These are phyloP conservation scores for Teratosphaeria nubilosa DNA, from an alignment of 2,329 filamentous ascomycete genomes.

Conservation along the genomic window DNA sequence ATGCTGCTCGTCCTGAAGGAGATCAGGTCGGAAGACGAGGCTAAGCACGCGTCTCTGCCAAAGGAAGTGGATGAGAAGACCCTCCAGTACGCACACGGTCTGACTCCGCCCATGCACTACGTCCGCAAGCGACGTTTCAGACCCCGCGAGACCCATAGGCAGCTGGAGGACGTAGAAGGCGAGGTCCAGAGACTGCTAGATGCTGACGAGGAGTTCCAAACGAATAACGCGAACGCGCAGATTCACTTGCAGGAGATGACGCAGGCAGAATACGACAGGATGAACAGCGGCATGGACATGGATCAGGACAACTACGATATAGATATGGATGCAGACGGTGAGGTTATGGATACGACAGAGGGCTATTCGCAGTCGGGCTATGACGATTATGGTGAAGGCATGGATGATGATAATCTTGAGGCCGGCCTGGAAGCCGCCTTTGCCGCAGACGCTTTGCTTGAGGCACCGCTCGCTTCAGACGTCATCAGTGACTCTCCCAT, in stretches of 20 bases:
- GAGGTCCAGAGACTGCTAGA: slow-evolving; percentile 64
- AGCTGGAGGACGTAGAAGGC: slow-evolving; percentile 75
- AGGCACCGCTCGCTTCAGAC: slow-evolving; percentile 14
- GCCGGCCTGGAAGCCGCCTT: slow-evolving; percentile 28
- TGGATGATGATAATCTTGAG: slow-evolving; percentile 21
- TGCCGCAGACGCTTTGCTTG: slow-evolving; percentile 21
- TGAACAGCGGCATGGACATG: slow-evolving; percentile 2
- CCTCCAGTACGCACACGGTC: slow-evolving; percentile 70
- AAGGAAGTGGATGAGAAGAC: slow-evolving; percentile 57
- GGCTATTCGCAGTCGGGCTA: slow-evolving; percentile 24
- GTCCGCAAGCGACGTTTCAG: slow-evolving; percentile 73
- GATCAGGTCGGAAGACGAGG: slow-evolving; percentile 48
- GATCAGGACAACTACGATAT: slow-evolving; percentile 34
- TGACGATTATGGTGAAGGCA: slow-evolving; percentile 31
- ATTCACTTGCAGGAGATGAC: slow-evolving; percentile 45
- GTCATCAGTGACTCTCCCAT: slow-evolving; percentile 17
- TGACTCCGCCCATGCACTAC: slow-evolving; percentile 82
- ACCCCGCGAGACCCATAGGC: slow-evolving; percentile 69
- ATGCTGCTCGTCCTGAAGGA: slow-evolving; percentile 71
- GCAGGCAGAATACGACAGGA: slow-evolving; percentile 21
- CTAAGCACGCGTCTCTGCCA: slow-evolving; percentile 51
- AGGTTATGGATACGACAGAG: slow-evolving; percentile 20
- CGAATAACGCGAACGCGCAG: slow-evolving; percentile 30
- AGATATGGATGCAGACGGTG: slow-evolving; percentile 22
- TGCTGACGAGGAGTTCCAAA: slow-evolving; percentile 49